Evolutionary conservation across 192 early-diverging fungal species (phyloP).

Genomic region (Rhizophagus prolifer): DNA sequence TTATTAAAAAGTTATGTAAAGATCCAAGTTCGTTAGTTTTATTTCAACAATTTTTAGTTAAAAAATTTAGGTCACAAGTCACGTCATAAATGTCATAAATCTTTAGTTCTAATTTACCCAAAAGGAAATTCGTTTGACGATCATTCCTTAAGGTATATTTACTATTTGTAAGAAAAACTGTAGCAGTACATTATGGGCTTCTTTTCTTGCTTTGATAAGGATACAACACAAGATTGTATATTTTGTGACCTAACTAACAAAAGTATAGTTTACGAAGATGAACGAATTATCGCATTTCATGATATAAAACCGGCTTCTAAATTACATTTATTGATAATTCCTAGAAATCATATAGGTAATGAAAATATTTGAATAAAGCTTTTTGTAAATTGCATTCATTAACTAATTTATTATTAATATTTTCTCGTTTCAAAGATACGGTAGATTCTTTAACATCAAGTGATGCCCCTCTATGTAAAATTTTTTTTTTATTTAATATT

Average conservation of each 20-base stretch:
- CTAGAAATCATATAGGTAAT: conserved; percentile 38
- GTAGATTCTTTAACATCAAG: conserved; percentile 38
- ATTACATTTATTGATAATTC: conserved; percentile 45
- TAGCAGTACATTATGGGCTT: not conserved
- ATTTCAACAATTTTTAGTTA: too few relatives aligned
- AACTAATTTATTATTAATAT: not conserved
- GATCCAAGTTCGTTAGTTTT: too few relatives aligned
- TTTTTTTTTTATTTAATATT: not conserved
- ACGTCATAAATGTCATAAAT: too few relatives aligned
- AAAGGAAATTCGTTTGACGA: too few relatives aligned
- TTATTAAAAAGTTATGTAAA: too few relatives aligned
- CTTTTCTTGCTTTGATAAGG: not conserved
- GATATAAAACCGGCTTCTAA: conserved; percentile 42
- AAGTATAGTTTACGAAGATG: conserved; percentile 32
- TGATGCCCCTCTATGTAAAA: conserved; percentile 35
- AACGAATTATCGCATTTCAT: conserved; percentile 45
- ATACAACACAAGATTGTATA: not conserved
- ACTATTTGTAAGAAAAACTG: too few relatives aligned
- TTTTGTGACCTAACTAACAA: not conserved
- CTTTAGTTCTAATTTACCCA: too few relatives aligned
- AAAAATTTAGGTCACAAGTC: too few relatives aligned
- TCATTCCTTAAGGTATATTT: too few relatives aligned
- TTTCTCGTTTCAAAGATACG: conserved; percentile 3
- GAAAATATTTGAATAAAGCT: not conserved
- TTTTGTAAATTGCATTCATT: not conserved